Conservation (phyloP, 2,329 filamentous ascomycete species). For the Aspergillus tamarii region DNA sequence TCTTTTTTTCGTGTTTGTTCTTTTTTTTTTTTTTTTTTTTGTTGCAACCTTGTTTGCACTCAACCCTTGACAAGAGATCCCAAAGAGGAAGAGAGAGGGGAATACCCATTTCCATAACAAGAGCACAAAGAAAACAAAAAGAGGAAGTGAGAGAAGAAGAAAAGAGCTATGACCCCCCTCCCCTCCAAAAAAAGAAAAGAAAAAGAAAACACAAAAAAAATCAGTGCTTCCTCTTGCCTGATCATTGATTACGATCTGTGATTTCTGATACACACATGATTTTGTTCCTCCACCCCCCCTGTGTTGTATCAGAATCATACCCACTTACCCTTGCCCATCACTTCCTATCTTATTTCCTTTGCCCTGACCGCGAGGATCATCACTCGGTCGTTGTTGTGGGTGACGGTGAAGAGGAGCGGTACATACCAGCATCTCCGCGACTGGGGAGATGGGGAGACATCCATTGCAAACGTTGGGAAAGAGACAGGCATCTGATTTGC, state of each 20-base stretch:
- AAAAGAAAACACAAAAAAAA: neutral
- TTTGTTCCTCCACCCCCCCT: slow-evolving; percentile 19
- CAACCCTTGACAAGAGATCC: slow-evolving; percentile 7
- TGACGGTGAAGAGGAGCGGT: neutral
- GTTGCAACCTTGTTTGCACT: slow-evolving; percentile 2
- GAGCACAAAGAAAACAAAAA: slow-evolving; percentile 6
- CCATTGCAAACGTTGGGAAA: slow-evolving; percentile 16
- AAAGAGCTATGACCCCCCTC: neutral
- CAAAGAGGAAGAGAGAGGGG: slow-evolving; percentile 3
- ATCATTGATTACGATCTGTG: slow-evolving; percentile 14
- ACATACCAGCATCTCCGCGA: slow-evolving; percentile 1
- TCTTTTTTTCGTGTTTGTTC: slow-evolving; percentile 1
- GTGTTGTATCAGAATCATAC: slow-evolving; percentile 17
- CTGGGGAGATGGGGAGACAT: slow-evolving; percentile 5
- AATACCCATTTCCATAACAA: neutral
- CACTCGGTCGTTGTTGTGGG: slow-evolving; percentile 1
- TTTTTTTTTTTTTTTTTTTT: slow-evolving; percentile 9
- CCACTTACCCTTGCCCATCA: slow-evolving; percentile 11
- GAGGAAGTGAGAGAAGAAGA: neutral
- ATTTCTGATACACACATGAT: slow-evolving; percentile 10
- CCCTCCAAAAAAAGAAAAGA: neutral
- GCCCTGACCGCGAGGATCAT: neutral
- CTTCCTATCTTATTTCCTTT: slow-evolving; percentile 3
- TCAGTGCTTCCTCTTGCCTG: neutral
- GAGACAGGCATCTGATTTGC: slow-evolving; percentile 32